These are phyloP conservation scores for Penicillium sp. DNA, from an alignment of 2,329 filamentous ascomycete species.

Conservation along the genomic window DNA sequence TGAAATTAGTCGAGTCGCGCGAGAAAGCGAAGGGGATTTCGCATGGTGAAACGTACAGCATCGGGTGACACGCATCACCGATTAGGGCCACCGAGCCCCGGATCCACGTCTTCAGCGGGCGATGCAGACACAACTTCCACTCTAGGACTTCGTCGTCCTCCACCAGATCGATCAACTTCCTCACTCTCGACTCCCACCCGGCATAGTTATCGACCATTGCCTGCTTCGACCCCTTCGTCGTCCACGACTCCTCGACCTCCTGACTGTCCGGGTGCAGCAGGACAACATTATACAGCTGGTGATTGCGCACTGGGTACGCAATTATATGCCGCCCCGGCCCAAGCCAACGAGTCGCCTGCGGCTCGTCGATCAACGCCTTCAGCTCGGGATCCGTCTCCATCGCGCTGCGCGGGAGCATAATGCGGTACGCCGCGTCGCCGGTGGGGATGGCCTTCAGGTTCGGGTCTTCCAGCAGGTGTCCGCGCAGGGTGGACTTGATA, in stretches of 20 bases:
- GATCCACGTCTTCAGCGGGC: constrained; percentile 38
- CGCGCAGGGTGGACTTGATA: constrained; percentile 52
- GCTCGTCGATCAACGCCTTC: constrained; percentile 64
- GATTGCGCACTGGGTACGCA: constrained; percentile 70
- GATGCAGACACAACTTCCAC: constrained; percentile 40
- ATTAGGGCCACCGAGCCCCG: constrained; percentile 40
- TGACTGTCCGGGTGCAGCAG: constrained; percentile 63
- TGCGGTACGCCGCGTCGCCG: constrained; percentile 75
- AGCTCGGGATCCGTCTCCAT: constrained; percentile 70
- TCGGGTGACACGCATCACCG: constrained; percentile 50
- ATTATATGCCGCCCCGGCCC: constrained; percentile 75
- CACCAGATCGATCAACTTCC: constrained; percentile 61
- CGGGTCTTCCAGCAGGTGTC: constrained; percentile 38
- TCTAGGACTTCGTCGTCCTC: constrained; percentile 53
- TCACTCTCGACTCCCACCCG: constrained; percentile 63
- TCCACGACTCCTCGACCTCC: constrained; percentile 64
- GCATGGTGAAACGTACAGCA: constrained; percentile 35
- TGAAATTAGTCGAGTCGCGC: constrained; percentile 6
- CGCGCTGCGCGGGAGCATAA: constrained; percentile 70
- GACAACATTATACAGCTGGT: constrained; percentile 67
- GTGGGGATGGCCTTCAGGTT: constrained; percentile 47
- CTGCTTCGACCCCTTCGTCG: constrained; percentile 62
- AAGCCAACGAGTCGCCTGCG: constrained; percentile 73
- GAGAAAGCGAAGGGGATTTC: background rate
- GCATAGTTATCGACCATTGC: constrained; percentile 63